These are phyloP conservation scores for Suhomyces kunorum DNA, from an alignment of 1,139 yeast genomes.

Conservation along the genomic window DNA sequence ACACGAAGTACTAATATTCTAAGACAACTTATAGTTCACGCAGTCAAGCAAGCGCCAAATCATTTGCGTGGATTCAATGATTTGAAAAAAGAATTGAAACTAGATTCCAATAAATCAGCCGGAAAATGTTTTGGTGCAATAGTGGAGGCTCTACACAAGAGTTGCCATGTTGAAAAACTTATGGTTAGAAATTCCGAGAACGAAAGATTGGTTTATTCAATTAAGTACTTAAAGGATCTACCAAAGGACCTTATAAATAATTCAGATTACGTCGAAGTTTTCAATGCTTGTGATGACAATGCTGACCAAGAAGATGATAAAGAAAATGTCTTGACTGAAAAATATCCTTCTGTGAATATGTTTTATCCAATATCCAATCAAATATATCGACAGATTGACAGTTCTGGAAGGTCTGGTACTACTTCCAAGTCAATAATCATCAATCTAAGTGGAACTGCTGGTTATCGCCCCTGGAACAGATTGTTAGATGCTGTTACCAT, in stretches of 20 bases:
- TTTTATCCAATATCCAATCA: slow-evolving; percentile 67
- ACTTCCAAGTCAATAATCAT: slow-evolving; percentile 57
- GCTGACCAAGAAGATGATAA: slow-evolving; percentile 20
- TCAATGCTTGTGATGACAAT: slow-evolving; percentile 16
- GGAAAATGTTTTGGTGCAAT: slow-evolving; percentile 55
- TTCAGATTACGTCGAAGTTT: slow-evolving; percentile 25
- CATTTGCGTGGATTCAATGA: slow-evolving; percentile 67
- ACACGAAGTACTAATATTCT: slow-evolving; percentile 35
- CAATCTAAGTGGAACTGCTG: slow-evolving; percentile 54
- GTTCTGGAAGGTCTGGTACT: slow-evolving; percentile 48
- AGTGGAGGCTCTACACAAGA: slow-evolving; percentile 50
- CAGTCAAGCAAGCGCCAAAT: slow-evolving; percentile 65
- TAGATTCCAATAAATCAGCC: slow-evolving; percentile 46
- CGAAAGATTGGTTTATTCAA: slow-evolving; percentile 51
- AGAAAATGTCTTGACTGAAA: slow-evolving; percentile 2
- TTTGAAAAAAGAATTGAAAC: slow-evolving; percentile 60
- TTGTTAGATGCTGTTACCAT: slow-evolving; percentile 50
- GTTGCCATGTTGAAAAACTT: slow-evolving; percentile 59
- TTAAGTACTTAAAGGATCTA: slow-evolving; percentile 59
- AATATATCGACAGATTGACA: slow-evolving; percentile 49
- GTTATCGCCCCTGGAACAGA: slow-evolving; percentile 50
- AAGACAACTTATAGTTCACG: slow-evolving; percentile 46
- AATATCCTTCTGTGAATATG: slow-evolving; percentile 44
- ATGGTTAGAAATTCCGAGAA: slow-evolving; percentile 55
- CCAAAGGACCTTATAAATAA: slow-evolving; percentile 33